Evolutionary conservation across 345 rosid species (phyloP).

Genomic region (Angophora floribunda): DNA sequence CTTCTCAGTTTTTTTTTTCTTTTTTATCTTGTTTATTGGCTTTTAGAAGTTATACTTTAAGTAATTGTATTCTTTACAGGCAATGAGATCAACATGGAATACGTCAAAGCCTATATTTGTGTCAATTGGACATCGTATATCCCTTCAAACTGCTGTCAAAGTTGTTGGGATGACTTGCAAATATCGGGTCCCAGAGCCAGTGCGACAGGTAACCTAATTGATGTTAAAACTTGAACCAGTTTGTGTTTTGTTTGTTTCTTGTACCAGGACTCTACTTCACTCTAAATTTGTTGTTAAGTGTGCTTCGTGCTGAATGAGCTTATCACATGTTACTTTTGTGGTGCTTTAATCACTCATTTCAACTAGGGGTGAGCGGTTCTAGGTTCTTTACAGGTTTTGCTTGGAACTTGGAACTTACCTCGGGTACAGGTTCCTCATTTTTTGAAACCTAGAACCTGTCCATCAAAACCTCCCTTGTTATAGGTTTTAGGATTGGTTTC

Average conservation of each 20-base stretch:
- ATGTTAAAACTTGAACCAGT: background rate
- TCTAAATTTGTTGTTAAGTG: background rate
- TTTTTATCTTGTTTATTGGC: background rate
- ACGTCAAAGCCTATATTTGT: slow-evolving; percentile 65
- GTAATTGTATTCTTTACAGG: slow-evolving; percentile 24
- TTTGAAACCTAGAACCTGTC: too few species aligned
- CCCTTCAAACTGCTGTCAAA: slow-evolving; percentile 53
- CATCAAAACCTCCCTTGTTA: too few species aligned
- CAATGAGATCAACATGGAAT: slow-evolving; percentile 43
- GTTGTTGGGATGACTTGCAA: slow-evolving; percentile 68
- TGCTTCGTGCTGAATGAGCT: background rate
- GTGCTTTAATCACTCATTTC: background rate
- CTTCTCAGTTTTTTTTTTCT: background rate
- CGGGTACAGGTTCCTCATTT: too few species aligned
- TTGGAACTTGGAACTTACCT: too few species aligned
- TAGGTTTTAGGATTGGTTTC: too few species aligned
- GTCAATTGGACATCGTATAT: slow-evolving; percentile 73
- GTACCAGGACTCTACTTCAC: background rate
- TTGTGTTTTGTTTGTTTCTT: background rate
- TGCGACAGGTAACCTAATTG: slow-evolving; percentile 52
- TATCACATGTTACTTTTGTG: background rate
- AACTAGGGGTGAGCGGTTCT: too few species aligned
- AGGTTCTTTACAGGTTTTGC: too few species aligned
- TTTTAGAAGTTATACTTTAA: background rate
- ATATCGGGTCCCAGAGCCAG: slow-evolving; percentile 82